A percentile compares a stretch with the other conserved stretches of the same genome.
Evolutionary conservation across 1,284 basidiomycete genomes (phyloP).

Genomic region (Trichosporon coremiiforme): DNA sequence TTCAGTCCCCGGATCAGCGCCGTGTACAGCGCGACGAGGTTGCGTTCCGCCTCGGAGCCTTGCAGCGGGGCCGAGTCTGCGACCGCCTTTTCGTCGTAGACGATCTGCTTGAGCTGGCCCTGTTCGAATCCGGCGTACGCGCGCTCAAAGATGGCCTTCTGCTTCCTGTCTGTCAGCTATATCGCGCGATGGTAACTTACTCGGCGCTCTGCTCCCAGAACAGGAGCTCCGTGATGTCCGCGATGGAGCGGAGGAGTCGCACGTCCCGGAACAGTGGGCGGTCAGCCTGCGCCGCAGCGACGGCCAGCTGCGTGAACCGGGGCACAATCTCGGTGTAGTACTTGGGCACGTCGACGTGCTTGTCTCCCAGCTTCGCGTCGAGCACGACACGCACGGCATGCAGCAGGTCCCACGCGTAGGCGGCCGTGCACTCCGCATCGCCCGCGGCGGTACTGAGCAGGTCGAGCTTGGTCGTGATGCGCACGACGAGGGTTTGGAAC

Average conservation of each 20-base stretch:
- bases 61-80: conserved; percentile 6
- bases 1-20: conserved; percentile 66
- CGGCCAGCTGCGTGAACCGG: conserved; percentile 69
- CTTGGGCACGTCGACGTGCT: conserved; percentile 72
- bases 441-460: conserved; percentile 49
- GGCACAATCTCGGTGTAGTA: conserved; percentile 75
- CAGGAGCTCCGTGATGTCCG: conserved; percentile 69
- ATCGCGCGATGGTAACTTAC: conserved; percentile 59
- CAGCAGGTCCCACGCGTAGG: conserved; percentile 82
- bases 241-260: conserved; percentile 67
- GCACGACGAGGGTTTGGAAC: conserved; percentile 77
- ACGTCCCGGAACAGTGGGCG: conserved; percentile 62
- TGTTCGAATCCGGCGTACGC: conserved; percentile 66
- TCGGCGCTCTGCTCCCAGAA: conserved; percentile 65
- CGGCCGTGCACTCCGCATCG: conserved; percentile 59
- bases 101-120: conserved; percentile 63
- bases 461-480: conserved; percentile 78
- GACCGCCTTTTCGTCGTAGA: conserved; percentile 58
- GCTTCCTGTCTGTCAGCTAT: conserved; percentile 56
- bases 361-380: conserved; percentile 64
- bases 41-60: conserved; percentile 59
- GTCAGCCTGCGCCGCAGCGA: conserved; percentile 58
- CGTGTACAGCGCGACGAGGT: conserved; percentile 68
- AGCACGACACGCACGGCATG: conserved; percentile 68
- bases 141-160: conserved; percentile 61